These are phyloP conservation scores for Gracilaria gracilis DNA, from an alignment of 23 red algal species.

Conservation along the genomic window DNA sequence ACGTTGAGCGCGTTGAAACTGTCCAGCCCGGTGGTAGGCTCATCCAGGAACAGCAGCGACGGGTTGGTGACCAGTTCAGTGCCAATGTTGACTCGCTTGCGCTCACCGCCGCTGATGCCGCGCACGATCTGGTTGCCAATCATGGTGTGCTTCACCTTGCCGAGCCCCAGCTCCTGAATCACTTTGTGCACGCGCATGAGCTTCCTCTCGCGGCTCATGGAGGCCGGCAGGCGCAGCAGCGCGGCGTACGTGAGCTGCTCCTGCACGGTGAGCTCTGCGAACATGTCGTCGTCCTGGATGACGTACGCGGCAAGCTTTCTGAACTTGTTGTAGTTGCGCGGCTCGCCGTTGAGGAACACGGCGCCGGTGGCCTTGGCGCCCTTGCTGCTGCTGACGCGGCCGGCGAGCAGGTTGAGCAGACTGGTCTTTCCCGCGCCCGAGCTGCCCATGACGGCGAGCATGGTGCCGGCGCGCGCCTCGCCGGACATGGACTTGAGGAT, in stretches of 20 bases:
- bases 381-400: slow-evolving; percentile 76
- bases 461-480: slow-evolving; percentile 82
- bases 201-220: slow-evolving; percentile 74
- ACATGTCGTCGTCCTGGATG: slow-evolving; percentile 90
- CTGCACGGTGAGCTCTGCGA: slow-evolving; percentile 94
- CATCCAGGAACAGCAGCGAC: slow-evolving; percentile 87
- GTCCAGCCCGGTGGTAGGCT: slow-evolving; percentile 94
- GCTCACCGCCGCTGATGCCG: slow-evolving; percentile 94
- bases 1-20: slow-evolving; percentile 93
- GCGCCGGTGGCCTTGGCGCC: slow-evolving; percentile 69
- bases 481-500: slow-evolving; percentile 84
- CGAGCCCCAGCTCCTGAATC: slow-evolving; percentile 85
- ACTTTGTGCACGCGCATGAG: slow-evolving; percentile 73
- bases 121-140: slow-evolving; percentile 83
- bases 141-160: slow-evolving; percentile 70
- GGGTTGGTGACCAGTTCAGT: slow-evolving; percentile 96
- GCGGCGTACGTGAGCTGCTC: slow-evolving; percentile 92
- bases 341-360: slow-evolving; percentile 87
- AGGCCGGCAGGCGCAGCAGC: slow-evolving; percentile 74
- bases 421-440: slow-evolving; percentile 94
- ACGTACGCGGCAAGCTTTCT: slow-evolving; percentile 78
- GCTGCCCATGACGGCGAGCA: slow-evolving; percentile 95
- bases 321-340: slow-evolving; percentile 78
- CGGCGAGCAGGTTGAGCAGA: slow-evolving; percentile 91
- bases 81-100: slow-evolving; percentile 95